These are phyloP conservation scores for Hymenoscyphus salicellus DNA, from an alignment of 2,329 filamentous ascomycete genomes.

Conservation along the genomic window DNA sequence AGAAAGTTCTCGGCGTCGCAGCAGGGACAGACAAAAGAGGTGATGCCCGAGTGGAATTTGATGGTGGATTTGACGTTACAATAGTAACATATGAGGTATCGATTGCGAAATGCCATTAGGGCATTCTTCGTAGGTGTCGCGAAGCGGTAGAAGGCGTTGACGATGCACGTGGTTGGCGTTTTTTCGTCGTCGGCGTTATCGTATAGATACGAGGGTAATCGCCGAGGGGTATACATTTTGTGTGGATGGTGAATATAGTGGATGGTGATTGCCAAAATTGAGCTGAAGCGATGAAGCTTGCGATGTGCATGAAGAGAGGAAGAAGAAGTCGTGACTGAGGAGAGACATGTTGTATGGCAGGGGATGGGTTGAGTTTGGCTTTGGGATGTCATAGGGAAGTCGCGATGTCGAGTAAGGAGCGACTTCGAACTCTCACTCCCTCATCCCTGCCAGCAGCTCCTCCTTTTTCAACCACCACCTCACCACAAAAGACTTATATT, in stretches of 20 bases:
- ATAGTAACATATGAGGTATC: conserved; percentile 71
- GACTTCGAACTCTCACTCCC: no score
- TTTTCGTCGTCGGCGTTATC: background rate
- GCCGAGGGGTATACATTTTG: background rate
- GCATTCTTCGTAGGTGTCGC: conserved; percentile 19
- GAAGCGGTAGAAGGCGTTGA: background rate
- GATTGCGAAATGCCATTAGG: conserved; percentile 29
- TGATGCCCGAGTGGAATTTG: background rate
- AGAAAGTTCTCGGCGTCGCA: no score
- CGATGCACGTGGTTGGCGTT: background rate
- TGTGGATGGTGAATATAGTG: background rate
- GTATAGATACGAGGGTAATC: background rate
- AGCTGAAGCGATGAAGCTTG: background rate
- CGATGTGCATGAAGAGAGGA: no score
- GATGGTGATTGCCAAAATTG: background rate
- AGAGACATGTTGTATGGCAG: no score
- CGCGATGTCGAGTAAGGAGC: no score
- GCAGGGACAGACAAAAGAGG: no score
- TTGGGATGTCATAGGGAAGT: no score
- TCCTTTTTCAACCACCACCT: no score
- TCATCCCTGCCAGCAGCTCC: no score
- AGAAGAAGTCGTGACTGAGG: no score
- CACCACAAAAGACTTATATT: no score
- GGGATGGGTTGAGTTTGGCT: no score
- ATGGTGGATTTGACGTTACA: conserved; percentile 68